Base-by-base conservation (phyloP, 345 rosid species). In the Geranium rotundifolium region DNA sequence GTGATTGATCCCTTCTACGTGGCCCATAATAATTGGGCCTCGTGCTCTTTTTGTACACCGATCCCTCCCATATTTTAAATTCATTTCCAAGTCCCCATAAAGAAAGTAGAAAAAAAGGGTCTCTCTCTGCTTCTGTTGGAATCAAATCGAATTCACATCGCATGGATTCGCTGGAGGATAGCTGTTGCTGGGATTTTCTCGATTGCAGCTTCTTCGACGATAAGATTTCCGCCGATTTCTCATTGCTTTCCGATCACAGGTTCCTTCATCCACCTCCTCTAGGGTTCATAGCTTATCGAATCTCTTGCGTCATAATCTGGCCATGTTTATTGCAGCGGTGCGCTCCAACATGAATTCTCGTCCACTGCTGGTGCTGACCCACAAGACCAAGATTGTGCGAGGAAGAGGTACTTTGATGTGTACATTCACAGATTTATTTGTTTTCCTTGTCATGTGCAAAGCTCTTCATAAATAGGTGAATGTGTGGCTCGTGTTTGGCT, bases 161-260 rank as follows among this genome's bases (percentile, higher is more conserved):
- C 14, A 73, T 73, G 78, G 76, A 76, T 60, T 20, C 72, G 12
- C 39, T 58, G 37, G 69, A 62, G 17, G 73, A 69, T 57, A 39
- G 31, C 4, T 37, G 50, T 67, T 65, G 68, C 57, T 78, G 73
- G 82, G 76, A 74, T 66, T 78, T 71, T 57, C 76, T 79, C 65
- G 74, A 79, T 69, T 71, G 60, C 54, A 37, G 56, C 70, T 69
- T 73, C 66, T 20, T 70, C 64, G 68, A 67, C 50, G 67, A 50
- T 27, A 63, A 30, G 18, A 6, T 52, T 19, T 70, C 67, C 64
- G 27, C 65, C 2, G 64, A 73, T 67, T 60, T 73, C 50, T 60
- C 66, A 15, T 63, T 52, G 50, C 50, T 12, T 67, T 55, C 74
- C 19, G 54, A 50, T 12, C 61, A 31, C 2, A 54, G 31, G 69